phyloP scores from a whole-genome alignment of 2,329 filamentous ascomycete species.

The Ophiocordyceps sinensis region DNA sequence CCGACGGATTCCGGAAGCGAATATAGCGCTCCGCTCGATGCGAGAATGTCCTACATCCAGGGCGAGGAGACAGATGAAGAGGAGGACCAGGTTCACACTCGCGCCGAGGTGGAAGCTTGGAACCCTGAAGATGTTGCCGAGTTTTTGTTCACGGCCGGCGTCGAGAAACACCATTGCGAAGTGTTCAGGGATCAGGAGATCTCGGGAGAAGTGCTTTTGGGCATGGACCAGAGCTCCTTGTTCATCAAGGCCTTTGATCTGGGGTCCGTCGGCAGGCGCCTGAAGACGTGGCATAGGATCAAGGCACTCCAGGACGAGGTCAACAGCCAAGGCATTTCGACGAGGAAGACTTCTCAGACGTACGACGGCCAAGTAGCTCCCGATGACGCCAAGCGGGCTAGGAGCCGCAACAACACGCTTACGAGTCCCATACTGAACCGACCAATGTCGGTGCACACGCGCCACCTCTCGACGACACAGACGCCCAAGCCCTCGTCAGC shows the following conservation, averaged over 20 bases:
- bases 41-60: constrained; percentile 78
- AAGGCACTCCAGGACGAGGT: constrained; percentile 83
- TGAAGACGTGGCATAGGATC: constrained; percentile 96
- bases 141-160: constrained; percentile 70
- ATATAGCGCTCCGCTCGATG: constrained; percentile 66
- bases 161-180: constrained; percentile 82
- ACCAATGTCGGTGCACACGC: constrained; percentile 30
- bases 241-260: constrained; percentile 94
- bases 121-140: constrained; percentile 70
- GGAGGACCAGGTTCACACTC: constrained; percentile 56
- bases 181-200: constrained; percentile 96
- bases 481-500: constrained; percentile 34
- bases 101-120: constrained; percentile 67
- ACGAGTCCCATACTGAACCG: constrained; percentile 32
- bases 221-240: constrained; percentile 89
- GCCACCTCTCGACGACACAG: constrained; percentile 33
- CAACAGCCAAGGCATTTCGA: constrained; percentile 30
- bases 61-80: constrained; percentile 94
- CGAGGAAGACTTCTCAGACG: constrained; percentile 37
- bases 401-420: constrained; percentile 45
- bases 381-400: constrained; percentile 33
- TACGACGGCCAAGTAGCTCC: constrained; percentile 45
- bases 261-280: constrained; percentile 72
- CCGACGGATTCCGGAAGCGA: constrained; percentile 74
- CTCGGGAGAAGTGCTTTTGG: constrained; percentile 77